Evolutionary conservation across 805 yeast species (phyloP), one percentile per base, ranked within the genome.

Genomic region (Lachancea meyersii): DNA sequence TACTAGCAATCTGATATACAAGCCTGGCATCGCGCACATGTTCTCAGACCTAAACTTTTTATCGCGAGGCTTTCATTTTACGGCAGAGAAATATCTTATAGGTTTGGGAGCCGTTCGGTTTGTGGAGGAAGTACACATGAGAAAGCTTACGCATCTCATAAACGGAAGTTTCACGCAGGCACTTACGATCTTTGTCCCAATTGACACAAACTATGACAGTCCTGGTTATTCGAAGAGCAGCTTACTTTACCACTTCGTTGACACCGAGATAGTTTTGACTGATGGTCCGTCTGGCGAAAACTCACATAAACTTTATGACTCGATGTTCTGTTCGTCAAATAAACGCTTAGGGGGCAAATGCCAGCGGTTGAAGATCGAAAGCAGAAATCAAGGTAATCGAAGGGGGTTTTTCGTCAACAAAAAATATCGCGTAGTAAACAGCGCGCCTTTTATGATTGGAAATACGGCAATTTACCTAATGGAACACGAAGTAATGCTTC

Each of bases 51-150:
- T 63, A 6, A 38, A 60, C 14, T 49, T 63, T 11, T 38, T 63
- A 22, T 43, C 48, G 21, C 58, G 48, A 0, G 26, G 43, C 1
- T 41, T 75, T 16, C 49, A 47, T 1, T 75, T 77, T 51, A 77
- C 77, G 24, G 75, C 77, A 1, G 69, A 78, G 48, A 81, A 78
- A 54, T 73, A 77, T 50, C 58, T 82, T 2, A 64, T 75, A 40
- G 87, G 85, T 0, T 57, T 79, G 34, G 73, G 79, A 45, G 79
- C 77, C 39, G 68, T 80, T 2, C 69, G 69, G 21, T 79, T 86
- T 57, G 89, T 85, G 5, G 71, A 74, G n/a, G 95, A 86, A 52
- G 50, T 86, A 13, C 68, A 76, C 34, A 75, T 85, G 41, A 73
- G 88, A 45, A 71, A 74, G 10, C 61, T 86, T 16, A 62, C 68